A percentile compares a stretch with the other conserved stretches of the same genome.
Evolutionary conservation across 805 yeast genomes (phyloP).

Genomic region (Suhomyces kilbournensis): DNA sequence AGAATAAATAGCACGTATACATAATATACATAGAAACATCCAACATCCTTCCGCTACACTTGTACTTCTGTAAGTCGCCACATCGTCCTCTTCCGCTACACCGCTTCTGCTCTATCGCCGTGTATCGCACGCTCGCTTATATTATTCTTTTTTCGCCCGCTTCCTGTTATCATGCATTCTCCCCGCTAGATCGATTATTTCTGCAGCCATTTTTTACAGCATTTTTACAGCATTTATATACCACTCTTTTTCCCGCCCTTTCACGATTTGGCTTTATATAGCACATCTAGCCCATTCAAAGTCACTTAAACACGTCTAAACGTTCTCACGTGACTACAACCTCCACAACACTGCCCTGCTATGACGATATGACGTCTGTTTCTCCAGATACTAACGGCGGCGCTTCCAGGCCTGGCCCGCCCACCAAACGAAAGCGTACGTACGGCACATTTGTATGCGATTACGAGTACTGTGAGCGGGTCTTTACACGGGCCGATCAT

Average conservation of each 20-base stretch:
- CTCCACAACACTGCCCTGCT: not conserved
- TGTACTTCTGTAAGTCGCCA: not conserved
- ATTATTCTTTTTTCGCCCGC: not conserved
- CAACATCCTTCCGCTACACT: not conserved
- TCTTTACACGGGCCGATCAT: conserved; percentile 9
- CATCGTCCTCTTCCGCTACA: too few species aligned
- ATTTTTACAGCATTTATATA: not conserved
- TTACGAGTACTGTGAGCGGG: conserved; percentile 2
- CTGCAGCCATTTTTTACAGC: not conserved
- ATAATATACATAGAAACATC: too few species aligned
- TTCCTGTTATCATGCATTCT: not conserved
- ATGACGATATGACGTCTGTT: not conserved
- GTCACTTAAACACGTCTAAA: not conserved
- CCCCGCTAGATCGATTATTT: not conserved
- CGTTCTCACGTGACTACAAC: not conserved
- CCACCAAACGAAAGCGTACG: conserved; percentile 16
- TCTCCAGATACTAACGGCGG: not conserved
- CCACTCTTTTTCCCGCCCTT: not conserved
- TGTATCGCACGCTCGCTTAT: not conserved
- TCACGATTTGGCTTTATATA: not conserved
- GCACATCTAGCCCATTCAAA: not conserved
- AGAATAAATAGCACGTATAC: too few species aligned
- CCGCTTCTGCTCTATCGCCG: not conserved
- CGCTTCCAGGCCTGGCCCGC: not conserved
- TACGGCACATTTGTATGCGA: conserved; percentile 15